Conservation (phyloP, 2,329 filamentous ascomycete species). For the Macrophomina phaseolina region DNA sequence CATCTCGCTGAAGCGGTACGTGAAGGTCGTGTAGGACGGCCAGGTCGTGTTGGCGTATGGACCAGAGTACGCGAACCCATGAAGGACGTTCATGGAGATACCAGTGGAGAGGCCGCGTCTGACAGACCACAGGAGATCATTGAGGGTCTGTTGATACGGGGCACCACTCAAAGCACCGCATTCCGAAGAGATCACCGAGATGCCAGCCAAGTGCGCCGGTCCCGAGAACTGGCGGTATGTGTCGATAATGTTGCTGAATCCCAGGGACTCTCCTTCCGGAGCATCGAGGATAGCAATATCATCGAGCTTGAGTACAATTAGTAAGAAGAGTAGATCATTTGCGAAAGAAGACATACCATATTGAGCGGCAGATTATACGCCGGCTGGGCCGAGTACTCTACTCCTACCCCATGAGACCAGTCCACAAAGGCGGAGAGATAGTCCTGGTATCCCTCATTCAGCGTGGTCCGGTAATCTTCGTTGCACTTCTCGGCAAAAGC, state of each 20-base stretch:
- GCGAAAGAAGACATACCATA: conserved; percentile 32
- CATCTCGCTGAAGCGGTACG: conserved; percentile 51
- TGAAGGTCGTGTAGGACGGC: conserved; percentile 55
- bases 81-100: conserved; percentile 53
- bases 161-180: conserved; percentile 37
- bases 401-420: conserved; percentile 36
- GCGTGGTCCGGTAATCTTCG: conserved; percentile 38
- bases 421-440: conserved; percentile 37
- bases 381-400: conserved; percentile 39
- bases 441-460: conserved; percentile 39
- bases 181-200: conserved; percentile 42
- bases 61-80: conserved; percentile 51
- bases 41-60: conserved; percentile 56
- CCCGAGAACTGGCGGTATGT: conserved; percentile 43
- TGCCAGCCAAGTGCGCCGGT: conserved; percentile 39
- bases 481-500: conserved; percentile 31
- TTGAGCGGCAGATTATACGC: conserved; percentile 44
- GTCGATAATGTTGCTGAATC: conserved; percentile 40
- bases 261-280: conserved; percentile 44
- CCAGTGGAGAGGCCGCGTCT: conserved; percentile 49
- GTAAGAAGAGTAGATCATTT: not conserved
- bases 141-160: conserved; percentile 38
- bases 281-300: conserved; percentile 39
- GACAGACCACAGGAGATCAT: conserved; percentile 43
- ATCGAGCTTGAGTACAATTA: conserved; percentile 28